Evolutionary conservation across 805 yeast species (phyloP).

Genomic region (Candida coleopterorum): DNA sequence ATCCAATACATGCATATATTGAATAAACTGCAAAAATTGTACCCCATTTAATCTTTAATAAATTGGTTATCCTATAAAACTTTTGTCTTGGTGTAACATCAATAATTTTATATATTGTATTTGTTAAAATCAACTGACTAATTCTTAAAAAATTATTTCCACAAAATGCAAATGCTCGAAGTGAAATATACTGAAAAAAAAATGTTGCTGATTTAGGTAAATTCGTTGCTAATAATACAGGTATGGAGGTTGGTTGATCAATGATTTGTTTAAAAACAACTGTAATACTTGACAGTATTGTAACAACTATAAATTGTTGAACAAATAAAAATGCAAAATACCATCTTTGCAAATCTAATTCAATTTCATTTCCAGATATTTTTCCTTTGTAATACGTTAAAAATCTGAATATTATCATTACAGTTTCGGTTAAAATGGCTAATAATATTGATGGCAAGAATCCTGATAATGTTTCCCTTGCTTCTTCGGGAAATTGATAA

Average conservation of each 20-base stretch:
- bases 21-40: slow-evolving; percentile 72
- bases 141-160: slow-evolving; percentile 68
- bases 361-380: slow-evolving; percentile 57
- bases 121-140: slow-evolving; percentile 42
- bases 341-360: slow-evolving; percentile 72
- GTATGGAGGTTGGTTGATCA: slow-evolving; percentile 68
- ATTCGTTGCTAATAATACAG: slow-evolving; percentile 67
- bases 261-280: slow-evolving; percentile 57
- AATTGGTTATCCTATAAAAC: slow-evolving; percentile 38
- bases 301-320: slow-evolving; percentile 79
- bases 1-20: slow-evolving; percentile 70
- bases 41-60: slow-evolving; percentile 67
- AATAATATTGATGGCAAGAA: slow-evolving; percentile 65
- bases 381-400: slow-evolving; percentile 54
- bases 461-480: slow-evolving; percentile 53
- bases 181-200: slow-evolving; percentile 70
- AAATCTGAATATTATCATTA: slow-evolving; percentile 52
- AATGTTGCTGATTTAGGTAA: slow-evolving; percentile 85
- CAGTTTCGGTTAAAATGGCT: slow-evolving; percentile 57
- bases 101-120: slow-evolving; percentile 28
- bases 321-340: slow-evolving; percentile 73
- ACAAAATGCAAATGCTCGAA: slow-evolving; percentile 71
- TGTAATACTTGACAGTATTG: slow-evolving; percentile 75
- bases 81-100: slow-evolving; percentile 61
- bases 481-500: slow-evolving; percentile 47